Percentiles rank a stretch among this genome's conserved stretches.
These are phyloP conservation scores for Aspergillus steynii DNA, from an alignment of 495 filamentous ascomycete genomes.

Conservation along the genomic window DNA sequence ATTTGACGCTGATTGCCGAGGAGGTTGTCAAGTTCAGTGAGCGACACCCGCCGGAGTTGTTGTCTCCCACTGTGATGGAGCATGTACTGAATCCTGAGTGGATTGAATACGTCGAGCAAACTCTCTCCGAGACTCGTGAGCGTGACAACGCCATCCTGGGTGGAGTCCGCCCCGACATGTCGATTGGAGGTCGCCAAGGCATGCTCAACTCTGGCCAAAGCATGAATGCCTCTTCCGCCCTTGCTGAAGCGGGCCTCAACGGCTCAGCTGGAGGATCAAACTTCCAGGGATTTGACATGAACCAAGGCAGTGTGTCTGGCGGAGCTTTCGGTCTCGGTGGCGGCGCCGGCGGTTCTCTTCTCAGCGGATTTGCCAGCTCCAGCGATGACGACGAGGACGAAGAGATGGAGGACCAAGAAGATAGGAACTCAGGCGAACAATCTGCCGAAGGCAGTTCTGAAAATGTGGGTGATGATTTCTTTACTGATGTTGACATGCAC, in stretches of 20 bases:
- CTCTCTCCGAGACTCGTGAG: slow-evolving; percentile 89
- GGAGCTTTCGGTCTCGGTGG: slow-evolving; percentile 62
- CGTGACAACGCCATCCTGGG: slow-evolving; percentile 98
- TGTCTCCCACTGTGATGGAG: slow-evolving; percentile 82
- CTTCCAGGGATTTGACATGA: slow-evolving; percentile 78
- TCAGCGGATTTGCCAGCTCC: slow-evolving; percentile 92
- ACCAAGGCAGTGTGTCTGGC: slow-evolving; percentile 61
- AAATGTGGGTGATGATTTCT: slow-evolving; percentile 65
- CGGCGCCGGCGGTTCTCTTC: slow-evolving; percentile 62
- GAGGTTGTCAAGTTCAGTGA: slow-evolving; percentile 99
- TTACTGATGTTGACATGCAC: slow-evolving; percentile 58
- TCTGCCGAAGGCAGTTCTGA: slow-evolving; percentile 51
- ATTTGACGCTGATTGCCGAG: slow-evolving; percentile 94
- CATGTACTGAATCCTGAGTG: slow-evolving; percentile 84
- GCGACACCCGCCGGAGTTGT: slow-evolving; percentile 82
- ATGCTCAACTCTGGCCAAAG: slow-evolving; percentile 62
- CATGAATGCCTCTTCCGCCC: slow-evolving; percentile 63
- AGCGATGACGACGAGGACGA: slow-evolving; percentile 93
- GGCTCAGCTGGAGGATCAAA: slow-evolving; percentile 52
- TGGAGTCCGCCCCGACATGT: slow-evolving; percentile 88
- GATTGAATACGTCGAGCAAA: slow-evolving; percentile 95
- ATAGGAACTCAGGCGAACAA: slow-evolving; percentile 42
- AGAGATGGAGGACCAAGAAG: slow-evolving; percentile 86
- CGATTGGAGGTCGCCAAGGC: slow-evolving; percentile 65
- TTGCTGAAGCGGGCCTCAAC: slow-evolving; percentile 74